Conservation (phyloP, 2,329 filamentous ascomycete species). For the Davidsoniella australis region DNA sequence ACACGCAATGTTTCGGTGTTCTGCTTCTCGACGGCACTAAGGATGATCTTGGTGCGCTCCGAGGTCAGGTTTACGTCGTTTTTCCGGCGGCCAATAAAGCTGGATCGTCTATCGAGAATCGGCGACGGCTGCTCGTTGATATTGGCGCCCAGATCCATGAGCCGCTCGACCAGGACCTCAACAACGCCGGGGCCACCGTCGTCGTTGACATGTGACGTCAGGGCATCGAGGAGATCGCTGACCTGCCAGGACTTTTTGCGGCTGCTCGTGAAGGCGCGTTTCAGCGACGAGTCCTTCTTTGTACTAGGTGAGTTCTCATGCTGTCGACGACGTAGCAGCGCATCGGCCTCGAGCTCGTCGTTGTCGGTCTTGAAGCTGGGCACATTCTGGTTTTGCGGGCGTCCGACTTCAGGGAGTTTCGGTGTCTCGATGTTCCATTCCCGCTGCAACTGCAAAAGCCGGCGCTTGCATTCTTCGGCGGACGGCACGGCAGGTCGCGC, state of each 20-base stretch:
- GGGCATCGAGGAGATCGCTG: slow-evolving; percentile 33
- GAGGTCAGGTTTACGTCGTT: slow-evolving; percentile 24
- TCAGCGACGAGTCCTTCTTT: slow-evolving; percentile 15
- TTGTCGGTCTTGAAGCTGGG: slow-evolving; percentile 28
- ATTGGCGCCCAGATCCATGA: slow-evolving; percentile 32
- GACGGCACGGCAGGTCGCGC: neutral
- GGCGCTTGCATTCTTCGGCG: slow-evolving; percentile 23
- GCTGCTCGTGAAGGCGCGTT: slow-evolving; percentile 28
- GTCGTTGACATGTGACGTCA: slow-evolving; percentile 31
- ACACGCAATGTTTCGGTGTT: slow-evolving; percentile 37
- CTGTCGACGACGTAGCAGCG: slow-evolving; percentile 32
- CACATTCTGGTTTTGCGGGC: slow-evolving; percentile 15
- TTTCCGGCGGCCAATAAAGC: slow-evolving; percentile 30
- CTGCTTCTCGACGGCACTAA: slow-evolving; percentile 31
- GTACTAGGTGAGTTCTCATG: slow-evolving; percentile 7
- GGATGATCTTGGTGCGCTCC: slow-evolving; percentile 33
- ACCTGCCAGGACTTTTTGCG: slow-evolving; percentile 35
- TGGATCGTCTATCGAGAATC: slow-evolving; percentile 25
- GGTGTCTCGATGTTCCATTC: slow-evolving; percentile 31
- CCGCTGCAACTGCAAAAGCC: slow-evolving; percentile 32
- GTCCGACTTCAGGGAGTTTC: slow-evolving; percentile 19
- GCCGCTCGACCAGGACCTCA: slow-evolving; percentile 35
- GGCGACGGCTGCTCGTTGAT: slow-evolving; percentile 24
- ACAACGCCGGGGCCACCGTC: slow-evolving; percentile 35
- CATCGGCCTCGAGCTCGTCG: slow-evolving; percentile 37